Evolutionary conservation across 164 flowering plant genomes (phyloP).

Genomic region (Vitis cinerea): DNA sequence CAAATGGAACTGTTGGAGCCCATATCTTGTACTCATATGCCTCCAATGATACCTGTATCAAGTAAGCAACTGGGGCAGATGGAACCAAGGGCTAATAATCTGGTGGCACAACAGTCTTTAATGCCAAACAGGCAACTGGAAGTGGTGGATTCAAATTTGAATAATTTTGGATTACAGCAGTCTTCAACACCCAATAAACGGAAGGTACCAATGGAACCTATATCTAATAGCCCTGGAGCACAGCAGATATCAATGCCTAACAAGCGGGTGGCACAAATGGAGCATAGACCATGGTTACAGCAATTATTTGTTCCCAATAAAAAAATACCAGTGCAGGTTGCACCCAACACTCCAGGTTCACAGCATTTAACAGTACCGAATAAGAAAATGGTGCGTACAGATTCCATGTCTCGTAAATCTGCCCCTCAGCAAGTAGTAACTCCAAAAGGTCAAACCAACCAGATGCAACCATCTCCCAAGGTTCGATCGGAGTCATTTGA

Average conservation of each 20-base stretch:
- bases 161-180: constrained; percentile 21
- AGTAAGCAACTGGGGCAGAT: constrained; percentile 16
- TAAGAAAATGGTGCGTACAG: constrained; percentile 31
- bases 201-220: constrained; percentile 35
- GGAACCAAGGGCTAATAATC: constrained; percentile 19
- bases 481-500: constrained; percentile 49
- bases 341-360: constrained; percentile 16
- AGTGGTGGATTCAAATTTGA: constrained; percentile 15
- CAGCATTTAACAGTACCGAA: constrained; percentile 15
- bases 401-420: constrained; percentile 24
- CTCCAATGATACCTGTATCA: constrained; percentile 13
- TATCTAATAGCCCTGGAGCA: constrained; percentile 9
- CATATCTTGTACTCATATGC: constrained; percentile 7
- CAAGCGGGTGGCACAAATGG: constrained; percentile 39
- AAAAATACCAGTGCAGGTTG: constrained; percentile 23
- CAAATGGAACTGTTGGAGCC: constrained; percentile 28
- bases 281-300: constrained; percentile 42
- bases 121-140: constrained; percentile 14
- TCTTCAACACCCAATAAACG: constrained; percentile 35
- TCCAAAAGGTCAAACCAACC: constrained; percentile 33
- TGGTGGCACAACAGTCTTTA: constrained; percentile 18
- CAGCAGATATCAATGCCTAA: constrained; percentile 29
- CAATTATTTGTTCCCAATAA: constrained; percentile 30
- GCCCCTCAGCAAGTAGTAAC: constrained; percentile 19
- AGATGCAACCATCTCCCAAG: constrained; percentile 39